Evolutionary conservation across 164 flowering plant species (phyloP).

Genomic region (Annona cherimola): DNA sequence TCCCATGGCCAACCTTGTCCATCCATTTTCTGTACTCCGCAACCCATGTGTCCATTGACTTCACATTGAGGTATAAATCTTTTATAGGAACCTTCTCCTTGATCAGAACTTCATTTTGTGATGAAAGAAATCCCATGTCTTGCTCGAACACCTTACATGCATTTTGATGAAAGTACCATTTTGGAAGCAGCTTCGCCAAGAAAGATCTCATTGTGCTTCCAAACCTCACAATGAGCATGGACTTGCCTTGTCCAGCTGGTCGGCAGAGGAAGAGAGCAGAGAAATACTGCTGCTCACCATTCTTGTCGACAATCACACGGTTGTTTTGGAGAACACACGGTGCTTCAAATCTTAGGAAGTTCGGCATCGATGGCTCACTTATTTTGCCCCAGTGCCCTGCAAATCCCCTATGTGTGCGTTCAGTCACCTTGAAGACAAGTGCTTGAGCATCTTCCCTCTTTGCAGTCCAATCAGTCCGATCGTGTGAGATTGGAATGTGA

Average conservation of each 20-base stretch:
- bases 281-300: constrained; percentile 61
- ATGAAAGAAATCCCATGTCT: constrained; percentile 98
- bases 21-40: constrained; percentile 93
- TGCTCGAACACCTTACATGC: constrained; percentile 93
- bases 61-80: constrained; percentile 63
- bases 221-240: constrained; percentile 91
- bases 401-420: constrained; percentile 74
- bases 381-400: constrained; percentile 86
- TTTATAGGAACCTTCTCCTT: constrained; percentile 81
- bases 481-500: constrained; percentile 93
- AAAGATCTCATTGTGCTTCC: constrained; percentile 54
- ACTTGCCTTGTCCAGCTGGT: constrained; percentile 94
- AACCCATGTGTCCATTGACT: constrained; percentile 89
- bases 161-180: constrained; percentile 93
- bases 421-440: constrained; percentile 62
- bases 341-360: constrained; percentile 70
- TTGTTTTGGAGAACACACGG: constrained; percentile 93
- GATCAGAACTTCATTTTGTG: constrained; percentile 79
- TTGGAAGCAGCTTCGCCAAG: constrained; percentile 44
- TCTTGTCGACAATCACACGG: constrained; percentile 52
- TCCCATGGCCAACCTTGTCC: constrained; percentile 96
- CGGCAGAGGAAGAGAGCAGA: constrained; percentile 82
- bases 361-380: constrained; percentile 34
- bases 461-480: constrained; percentile 80
- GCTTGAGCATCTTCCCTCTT: constrained; percentile 91